A percentile compares a stretch with the other conserved stretches of the same genome.
Conservation (phyloP, 1,284 basidiomycete genomes). For the Puccinia novopanici region DNA sequence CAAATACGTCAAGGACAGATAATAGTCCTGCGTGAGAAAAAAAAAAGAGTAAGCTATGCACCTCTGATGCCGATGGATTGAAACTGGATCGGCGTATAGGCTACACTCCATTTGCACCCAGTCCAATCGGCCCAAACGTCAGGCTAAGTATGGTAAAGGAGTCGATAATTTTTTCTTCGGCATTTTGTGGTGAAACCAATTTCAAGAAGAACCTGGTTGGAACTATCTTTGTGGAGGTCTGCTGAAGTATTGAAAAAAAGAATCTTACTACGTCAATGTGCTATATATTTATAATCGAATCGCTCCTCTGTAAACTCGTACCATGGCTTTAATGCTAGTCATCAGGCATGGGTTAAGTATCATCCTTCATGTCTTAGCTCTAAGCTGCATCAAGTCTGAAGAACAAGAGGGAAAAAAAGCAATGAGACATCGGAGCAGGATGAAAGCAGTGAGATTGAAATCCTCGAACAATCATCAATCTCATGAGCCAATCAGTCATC, state of each 20-base stretch:
- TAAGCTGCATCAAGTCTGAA: too few relatives aligned
- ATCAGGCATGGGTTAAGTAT: background rate
- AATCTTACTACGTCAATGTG: background rate
- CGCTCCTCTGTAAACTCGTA: slow-evolving; percentile 5
- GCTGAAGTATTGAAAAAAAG: background rate
- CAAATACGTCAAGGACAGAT: too few relatives aligned
- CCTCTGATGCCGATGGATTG: too few relatives aligned
- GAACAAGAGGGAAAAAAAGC: background rate
- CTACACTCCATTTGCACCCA: too few relatives aligned
- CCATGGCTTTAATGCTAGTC: background rate
- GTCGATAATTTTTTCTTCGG: background rate
- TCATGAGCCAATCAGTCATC: background rate
- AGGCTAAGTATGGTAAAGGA: too few relatives aligned
- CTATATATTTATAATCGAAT: background rate
- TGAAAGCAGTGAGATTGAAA: background rate
- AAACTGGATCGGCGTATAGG: too few relatives aligned
- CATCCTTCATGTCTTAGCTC: background rate
- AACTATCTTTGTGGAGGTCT: too few relatives aligned
- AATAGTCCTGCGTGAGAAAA: too few relatives aligned
- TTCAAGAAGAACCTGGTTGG: too few relatives aligned
- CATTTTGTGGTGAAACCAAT: background rate
- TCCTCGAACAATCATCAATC: background rate
- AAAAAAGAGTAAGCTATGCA: too few relatives aligned
- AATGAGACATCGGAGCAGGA: slow-evolving; percentile 16
- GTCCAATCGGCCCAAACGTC: too few relatives aligned